Evolutionary conservation across 2,329 filamentous ascomycete species (phyloP), one percentile per base, ranked within the genome.

Genomic region (Venturia carpophila): DNA sequence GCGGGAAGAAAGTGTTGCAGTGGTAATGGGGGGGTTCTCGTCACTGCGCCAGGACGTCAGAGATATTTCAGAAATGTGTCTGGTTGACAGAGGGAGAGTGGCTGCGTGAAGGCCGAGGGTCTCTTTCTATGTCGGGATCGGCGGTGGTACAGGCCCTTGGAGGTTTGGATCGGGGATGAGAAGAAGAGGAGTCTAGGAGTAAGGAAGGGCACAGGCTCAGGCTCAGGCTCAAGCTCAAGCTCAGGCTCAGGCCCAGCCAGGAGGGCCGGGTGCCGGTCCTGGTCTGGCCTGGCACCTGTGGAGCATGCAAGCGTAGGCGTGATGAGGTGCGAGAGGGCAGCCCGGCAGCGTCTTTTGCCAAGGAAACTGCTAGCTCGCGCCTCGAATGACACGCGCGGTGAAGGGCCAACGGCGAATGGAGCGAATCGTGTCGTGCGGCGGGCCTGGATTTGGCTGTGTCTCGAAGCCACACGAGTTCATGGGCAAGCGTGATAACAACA

Each of bases 11-110:
- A 56, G 10, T 56, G 27, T 30, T 34, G 5, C 1, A 5, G 52
- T 17, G 52, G 52, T 56, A n/a, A n/a, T n/a, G 49, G 19, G 49
- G 49, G 49, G 24, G 49, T 55, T 10, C 9, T 34, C 49, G 49
- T 24, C 30, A 5, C 24, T 55, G 24, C 5, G 7, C n/a, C n/a
- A 21, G 47, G 30, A n/a, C 52, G 52, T 58, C 52, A 58, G 27
- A 58, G 52, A 37, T 58, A 37, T 37, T 30, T 58, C 15, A 17
- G 52, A 58, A n/a, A 34, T n/a, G 52, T 58, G 17, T 58, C 52
- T 27, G 52, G 52, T 37, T 58, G 52, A 58, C 30, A 37, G n/a
- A n/a, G n/a, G n/a, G n/a, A n/a, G n/a, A n/a, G 37, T 37, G 1
- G 52, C 30, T n/a, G 24, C 24, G 24, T 5, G 17, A 21, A 21